A percentile compares a stretch with the other conserved stretches of the same genome.
phyloP scores from a whole-genome alignment of 306 rosid species.

The Quercus rubra region DNA sequence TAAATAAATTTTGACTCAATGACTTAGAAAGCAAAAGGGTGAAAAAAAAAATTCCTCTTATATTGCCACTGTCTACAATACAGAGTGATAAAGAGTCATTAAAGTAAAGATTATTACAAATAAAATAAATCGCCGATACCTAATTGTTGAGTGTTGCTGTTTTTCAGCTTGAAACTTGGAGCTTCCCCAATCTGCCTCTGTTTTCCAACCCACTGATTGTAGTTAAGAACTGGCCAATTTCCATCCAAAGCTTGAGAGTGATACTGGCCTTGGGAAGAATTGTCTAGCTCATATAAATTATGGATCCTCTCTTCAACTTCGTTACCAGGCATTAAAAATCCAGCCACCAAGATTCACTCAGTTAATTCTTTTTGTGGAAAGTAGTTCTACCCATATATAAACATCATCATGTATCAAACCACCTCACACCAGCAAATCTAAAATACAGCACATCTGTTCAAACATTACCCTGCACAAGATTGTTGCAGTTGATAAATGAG shows the following conservation, averaged over 20 bases:
- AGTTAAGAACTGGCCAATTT: constrained; percentile 21
- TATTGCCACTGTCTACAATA: background rate
- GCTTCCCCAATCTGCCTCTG: constrained; percentile 18
- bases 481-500: background rate
- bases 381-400: background rate
- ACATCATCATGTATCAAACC: constrained; percentile 8
- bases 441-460: background rate
- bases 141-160: constrained; percentile 17
- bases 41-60: background rate
- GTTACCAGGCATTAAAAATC: constrained; percentile 45
- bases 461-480: background rate
- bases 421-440: background rate
- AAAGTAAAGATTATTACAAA: background rate
- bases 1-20: background rate
- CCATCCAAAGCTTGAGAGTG: constrained; percentile 24
- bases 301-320: constrained; percentile 42
- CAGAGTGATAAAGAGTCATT: background rate
- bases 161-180: constrained; percentile 16
- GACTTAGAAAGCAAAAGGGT: background rate
- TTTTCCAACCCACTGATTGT: constrained; percentile 30
- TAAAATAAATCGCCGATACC: constrained; percentile 15
- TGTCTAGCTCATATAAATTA: constrained; percentile 25
- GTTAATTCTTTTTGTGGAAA: constrained; percentile 7
- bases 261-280: constrained; percentile 18
- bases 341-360: constrained; percentile 15